A percentile compares a stretch with the other conserved stretches of the same genome.
Conservation (phyloP, 2,329 filamentous ascomycete species). For the Aspergillus sp. region DNA sequence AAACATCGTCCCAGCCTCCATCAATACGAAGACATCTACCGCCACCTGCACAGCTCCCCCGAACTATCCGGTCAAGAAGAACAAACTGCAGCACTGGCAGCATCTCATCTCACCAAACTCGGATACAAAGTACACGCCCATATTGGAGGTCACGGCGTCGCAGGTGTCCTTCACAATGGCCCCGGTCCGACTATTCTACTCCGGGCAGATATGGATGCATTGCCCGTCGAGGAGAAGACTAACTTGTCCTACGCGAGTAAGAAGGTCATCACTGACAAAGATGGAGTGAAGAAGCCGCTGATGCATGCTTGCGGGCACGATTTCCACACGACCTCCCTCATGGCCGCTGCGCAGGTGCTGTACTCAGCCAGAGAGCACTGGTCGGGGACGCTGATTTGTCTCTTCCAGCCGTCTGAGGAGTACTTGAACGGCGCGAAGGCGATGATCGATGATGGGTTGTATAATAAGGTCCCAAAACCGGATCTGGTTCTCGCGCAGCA, state of each 20-base stretch:
- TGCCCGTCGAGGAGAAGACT: conserved; percentile 55
- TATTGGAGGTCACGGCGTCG: conserved; percentile 58
- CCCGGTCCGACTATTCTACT: conserved; percentile 52
- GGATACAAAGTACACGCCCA: conserved; percentile 43
- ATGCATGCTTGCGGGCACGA: conserved; percentile 70
- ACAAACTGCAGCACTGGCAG: conserved; percentile 45
- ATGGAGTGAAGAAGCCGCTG: conserved; percentile 49
- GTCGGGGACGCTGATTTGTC: conserved; percentile 55
- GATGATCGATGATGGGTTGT: conserved; percentile 56
- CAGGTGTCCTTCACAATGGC: conserved; percentile 54
- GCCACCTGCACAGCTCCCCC: conserved; percentile 51
- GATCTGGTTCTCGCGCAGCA: conserved; percentile 55
- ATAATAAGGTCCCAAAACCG: conserved; percentile 50
- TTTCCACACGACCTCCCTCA: conserved; percentile 57
- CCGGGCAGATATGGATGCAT: conserved; percentile 59
- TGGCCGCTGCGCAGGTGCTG: conserved; percentile 53
- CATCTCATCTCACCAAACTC: conserved; percentile 33
- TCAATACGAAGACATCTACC: conserved; percentile 51
- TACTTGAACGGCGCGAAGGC: conserved; percentile 53
- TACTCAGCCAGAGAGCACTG: conserved; percentile 41
- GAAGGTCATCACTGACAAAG: conserved; percentile 36
- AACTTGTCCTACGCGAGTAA: conserved; percentile 53
- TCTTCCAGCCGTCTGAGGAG: conserved; percentile 64
- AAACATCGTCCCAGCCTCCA: conserved; percentile 38
- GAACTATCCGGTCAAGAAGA: conserved; percentile 54